phyloP scores from a whole-genome alignment of 148 eudicot species.

The Rhododendron vialii region DNA sequence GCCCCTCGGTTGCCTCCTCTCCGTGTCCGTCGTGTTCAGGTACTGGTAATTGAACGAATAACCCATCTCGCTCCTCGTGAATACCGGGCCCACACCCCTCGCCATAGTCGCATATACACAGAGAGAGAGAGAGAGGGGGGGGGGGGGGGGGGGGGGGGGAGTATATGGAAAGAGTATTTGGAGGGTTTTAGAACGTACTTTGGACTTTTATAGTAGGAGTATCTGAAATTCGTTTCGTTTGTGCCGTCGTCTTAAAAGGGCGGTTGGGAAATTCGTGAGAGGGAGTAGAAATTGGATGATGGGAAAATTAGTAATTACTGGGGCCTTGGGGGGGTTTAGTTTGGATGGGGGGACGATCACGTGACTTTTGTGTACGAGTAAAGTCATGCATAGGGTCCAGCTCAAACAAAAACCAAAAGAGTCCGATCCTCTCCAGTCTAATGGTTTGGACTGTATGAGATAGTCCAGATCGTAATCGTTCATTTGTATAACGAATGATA shows the following conservation, averaged over 20 bases:
- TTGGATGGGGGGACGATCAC: neutral
- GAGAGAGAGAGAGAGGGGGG: neutral
- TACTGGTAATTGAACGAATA: slow-evolving; percentile 1
- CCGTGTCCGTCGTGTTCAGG: slow-evolving; percentile 38
- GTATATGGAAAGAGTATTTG: no score
- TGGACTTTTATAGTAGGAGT: neutral
- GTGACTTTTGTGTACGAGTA: neutral
- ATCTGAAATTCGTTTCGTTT: neutral
- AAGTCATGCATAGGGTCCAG: neutral
- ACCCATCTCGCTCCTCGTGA: slow-evolving; percentile 12
- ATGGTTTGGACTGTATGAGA: no score
- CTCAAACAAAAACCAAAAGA: neutral
- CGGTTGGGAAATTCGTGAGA: neutral
- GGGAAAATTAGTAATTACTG: neutral
- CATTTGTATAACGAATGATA: no score
- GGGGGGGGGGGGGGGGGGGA: no score
- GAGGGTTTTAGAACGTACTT: neutral
- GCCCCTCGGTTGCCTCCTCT: slow-evolving; percentile 45
- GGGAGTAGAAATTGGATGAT: neutral
- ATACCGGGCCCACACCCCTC: slow-evolving; percentile 17
- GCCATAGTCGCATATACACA: neutral
- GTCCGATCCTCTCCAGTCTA: no score
- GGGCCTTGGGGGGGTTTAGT: neutral
- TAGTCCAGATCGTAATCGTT: no score
- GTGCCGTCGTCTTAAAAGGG: neutral